Base-by-base conservation (phyloP, 2,329 filamentous ascomycete genomes). In the Colletotrichum horii region DNA sequence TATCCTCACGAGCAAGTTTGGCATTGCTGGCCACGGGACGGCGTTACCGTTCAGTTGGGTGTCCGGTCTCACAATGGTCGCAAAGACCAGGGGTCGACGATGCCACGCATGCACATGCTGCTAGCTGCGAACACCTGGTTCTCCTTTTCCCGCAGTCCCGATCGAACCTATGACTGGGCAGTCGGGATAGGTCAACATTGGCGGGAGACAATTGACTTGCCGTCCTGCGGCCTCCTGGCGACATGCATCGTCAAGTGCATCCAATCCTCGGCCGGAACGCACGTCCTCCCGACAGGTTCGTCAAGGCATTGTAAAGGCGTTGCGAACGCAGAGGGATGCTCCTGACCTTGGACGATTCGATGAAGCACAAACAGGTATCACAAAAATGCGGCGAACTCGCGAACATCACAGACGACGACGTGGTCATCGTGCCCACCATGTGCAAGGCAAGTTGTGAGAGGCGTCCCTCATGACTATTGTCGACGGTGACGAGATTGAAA, bases 161-260 rank as follows among this genome's bases (percentile, higher is more conserved):
- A 93, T 76, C 91, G 91, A 2, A 88, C 88, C 0, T 89, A 93
- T 76, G 91, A 93, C 78, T 93, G 91, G 91, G 86, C 91, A 76
- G 88, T 89, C 0, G 92, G 93, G 79, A 83, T 93, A 3, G 86
- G 43, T 2, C 43, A 91, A 22, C 92, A 89, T 76, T 91, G 91
- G 6, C 94, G 91, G 87, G 84, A 85, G 22, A 84, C 93, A 82
- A 85, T 94, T 24, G 91, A 94, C 76, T 85, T 87, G 60, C 88
- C 90, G 70, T 91, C 88, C 1, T 89, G 87, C 71, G 92, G 92
- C 0, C 93, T 91, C 0, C 85, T 94, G 1, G 92, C 92, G 1
- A 92, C 92, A 2, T 89, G 91, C 69, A 92, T 94, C 70, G 84
- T 94, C 66, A 91, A 94, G 81, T 90, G 89, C 19, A 92, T 93